Conservation (phyloP, 2,329 filamentous ascomycete species). For the Trichoderma pleuroti region DNA sequence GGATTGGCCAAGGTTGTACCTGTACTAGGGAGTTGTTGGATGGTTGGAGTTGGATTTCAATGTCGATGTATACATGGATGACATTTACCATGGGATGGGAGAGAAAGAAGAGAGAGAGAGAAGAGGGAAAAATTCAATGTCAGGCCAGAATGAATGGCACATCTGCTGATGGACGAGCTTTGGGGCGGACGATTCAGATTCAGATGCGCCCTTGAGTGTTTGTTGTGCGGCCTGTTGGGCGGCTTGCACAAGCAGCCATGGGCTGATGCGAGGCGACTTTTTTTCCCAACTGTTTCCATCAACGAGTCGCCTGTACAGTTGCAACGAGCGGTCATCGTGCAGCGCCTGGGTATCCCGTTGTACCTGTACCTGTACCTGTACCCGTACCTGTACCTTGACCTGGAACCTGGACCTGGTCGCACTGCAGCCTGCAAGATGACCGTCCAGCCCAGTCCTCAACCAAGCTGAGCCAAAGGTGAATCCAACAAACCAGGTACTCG, state of each 20-base stretch:
- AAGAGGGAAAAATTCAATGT: no score
- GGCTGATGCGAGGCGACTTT: not conserved
- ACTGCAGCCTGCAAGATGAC: slow-evolving; percentile 16
- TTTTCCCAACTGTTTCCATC: slow-evolving; percentile 14
- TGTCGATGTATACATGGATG: not conserved
- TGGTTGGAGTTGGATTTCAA: not conserved
- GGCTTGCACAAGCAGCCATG: not conserved
- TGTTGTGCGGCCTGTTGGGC: not conserved
- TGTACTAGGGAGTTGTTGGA: not conserved
- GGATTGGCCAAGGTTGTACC: not conserved
- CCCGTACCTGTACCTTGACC: not conserved
- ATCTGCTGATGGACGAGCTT: not conserved
- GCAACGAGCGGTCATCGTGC: not conserved
- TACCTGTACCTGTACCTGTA: not conserved
- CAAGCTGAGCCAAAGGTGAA: not conserved
- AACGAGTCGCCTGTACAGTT: not conserved
- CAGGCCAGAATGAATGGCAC: not conserved
- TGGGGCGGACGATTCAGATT: not conserved
- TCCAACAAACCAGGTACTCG: not conserved
- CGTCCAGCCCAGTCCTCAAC: not conserved
- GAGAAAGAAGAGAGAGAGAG: not conserved
- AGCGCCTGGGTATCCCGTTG: not conserved
- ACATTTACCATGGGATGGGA: not conserved
- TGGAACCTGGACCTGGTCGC: not conserved
- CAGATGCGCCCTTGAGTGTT: not conserved